Evolutionary conservation across 108 stramenopile genomes (phyloP).

Genomic region (Nitzschia putrida): DNA sequence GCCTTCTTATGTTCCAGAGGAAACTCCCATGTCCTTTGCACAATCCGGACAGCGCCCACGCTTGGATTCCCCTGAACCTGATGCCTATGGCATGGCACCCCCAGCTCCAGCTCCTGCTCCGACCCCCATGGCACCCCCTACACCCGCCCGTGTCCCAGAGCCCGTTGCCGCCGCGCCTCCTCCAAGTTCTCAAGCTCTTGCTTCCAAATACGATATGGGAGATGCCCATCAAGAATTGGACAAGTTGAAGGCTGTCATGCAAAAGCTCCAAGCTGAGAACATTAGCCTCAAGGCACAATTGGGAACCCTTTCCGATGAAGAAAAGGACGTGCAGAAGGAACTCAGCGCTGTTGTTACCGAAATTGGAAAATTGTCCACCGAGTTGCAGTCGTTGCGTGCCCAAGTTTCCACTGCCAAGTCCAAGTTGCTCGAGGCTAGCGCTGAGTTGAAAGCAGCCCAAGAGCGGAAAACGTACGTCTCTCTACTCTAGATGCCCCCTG

Average conservation of each 20-base stretch:
- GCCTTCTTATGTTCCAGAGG: slow-evolving; percentile 28
- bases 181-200: slow-evolving; percentile 20
- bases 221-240: slow-evolving; percentile 54
- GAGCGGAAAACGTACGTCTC: slow-evolving; percentile 71
- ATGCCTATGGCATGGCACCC: not conserved
- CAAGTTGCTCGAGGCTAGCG: slow-evolving; percentile 66
- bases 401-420: slow-evolving; percentile 69
- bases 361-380: slow-evolving; percentile 57
- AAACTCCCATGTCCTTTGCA: not conserved
- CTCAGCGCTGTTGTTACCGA: slow-evolving; percentile 54
- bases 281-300: slow-evolving; percentile 79
- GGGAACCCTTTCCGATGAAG: slow-evolving; percentile 72
- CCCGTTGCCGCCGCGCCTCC: slow-evolving; percentile 11
- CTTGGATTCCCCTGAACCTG: not conserved
- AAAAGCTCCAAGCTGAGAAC: slow-evolving; percentile 83
- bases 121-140: slow-evolving; percentile 5
- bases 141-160: slow-evolving; percentile 16
- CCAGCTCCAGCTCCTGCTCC: slow-evolving; percentile 14
- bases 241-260: slow-evolving; percentile 60
- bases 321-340: slow-evolving; percentile 70
- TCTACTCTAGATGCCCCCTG: not conserved
- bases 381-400: slow-evolving; percentile 58
- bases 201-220: slow-evolving; percentile 39
- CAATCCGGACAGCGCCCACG: not conserved
- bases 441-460: slow-evolving; percentile 67